phyloP scores from a whole-genome alignment of 2,329 filamentous ascomycete species.

The Cercospora sp. region DNA sequence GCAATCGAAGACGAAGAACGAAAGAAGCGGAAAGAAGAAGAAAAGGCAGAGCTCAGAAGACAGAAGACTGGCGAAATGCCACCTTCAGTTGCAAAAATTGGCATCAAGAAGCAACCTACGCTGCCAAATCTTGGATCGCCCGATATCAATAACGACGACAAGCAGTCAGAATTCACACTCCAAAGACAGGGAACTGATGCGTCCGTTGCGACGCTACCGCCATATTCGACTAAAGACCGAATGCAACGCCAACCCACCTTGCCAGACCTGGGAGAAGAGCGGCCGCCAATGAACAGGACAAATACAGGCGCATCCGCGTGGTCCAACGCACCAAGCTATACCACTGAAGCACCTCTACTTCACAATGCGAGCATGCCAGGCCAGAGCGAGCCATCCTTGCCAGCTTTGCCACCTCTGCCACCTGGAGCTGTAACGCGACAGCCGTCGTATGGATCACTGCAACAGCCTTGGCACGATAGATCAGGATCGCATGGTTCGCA shows the following conservation, averaged over 20 bases:
- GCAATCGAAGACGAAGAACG: conserved; percentile 75
- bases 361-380: conserved; percentile 54
- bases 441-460: conserved; percentile 30
- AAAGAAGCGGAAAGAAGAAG: conserved; percentile 56
- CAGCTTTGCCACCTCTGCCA: conserved; percentile 31
- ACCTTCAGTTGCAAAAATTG: conserved; percentile 17
- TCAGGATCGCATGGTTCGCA: conserved; percentile 24
- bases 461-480: conserved; percentile 27
- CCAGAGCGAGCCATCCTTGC: conserved; percentile 27
- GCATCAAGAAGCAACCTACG: conserved; percentile 58
- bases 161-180: conserved; percentile 41
- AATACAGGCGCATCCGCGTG: conserved; percentile 58
- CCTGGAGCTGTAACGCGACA: conserved; percentile 29
- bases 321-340: conserved; percentile 57
- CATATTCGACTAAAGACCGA: conserved; percentile 49
- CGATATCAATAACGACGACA: conserved; percentile 54
- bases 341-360: conserved; percentile 64
- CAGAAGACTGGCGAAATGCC: conserved; percentile 35
- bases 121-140: conserved; percentile 63
- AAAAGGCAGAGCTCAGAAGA: conserved; percentile 53
- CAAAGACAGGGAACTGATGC: conserved; percentile 38
- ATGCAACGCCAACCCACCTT: conserved; percentile 42
- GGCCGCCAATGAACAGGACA: conserved; percentile 43
- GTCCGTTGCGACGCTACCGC: conserved; percentile 47
- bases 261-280: conserved; percentile 45